Evolutionary conservation across 257 asterid species (phyloP), one percentile per base, ranked within the genome.

Genomic region (Nicotiana tomentosiformis): DNA sequence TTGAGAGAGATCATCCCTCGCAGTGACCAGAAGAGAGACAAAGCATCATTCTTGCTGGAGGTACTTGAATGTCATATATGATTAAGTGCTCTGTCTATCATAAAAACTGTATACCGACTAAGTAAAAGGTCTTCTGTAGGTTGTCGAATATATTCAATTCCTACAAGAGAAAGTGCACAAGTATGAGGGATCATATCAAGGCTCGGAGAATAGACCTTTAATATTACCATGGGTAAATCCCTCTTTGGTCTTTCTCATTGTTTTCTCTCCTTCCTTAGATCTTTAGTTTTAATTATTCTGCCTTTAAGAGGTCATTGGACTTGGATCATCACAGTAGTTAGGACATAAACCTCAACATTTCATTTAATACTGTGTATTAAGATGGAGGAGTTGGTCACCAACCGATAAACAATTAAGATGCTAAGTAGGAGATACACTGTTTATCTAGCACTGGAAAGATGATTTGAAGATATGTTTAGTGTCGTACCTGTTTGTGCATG

Each of bases 41-140:
- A 93, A 92, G 99, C 99, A 68, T 96, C 99, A 14, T 94, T 96
- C 86, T 90, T 96, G 81, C 83, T 94, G 78, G 99, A 96, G 98
- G 99, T 91, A 87, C 53, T 9, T 81, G 51, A 77, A 55, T 77
- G 46, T 82, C 82, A 4, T 76, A 3, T 51, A 10, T 26, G 46
- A 20, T 29, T 16, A 29, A 26, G 80, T 76, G 17, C 49, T 26
- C 64, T 51, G 17, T 76, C 30, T 76, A 26, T 15, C 46, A 51
- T 8, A 8, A 51, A 15, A 29, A 14, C 49, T 76, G 65, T 76
- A 29, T 9, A 15, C 26, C 5, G 10, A 29, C 4, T 29, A 76
- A 49, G 65, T 51, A 76, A 51, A 15, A 8, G 1, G 18, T 3
- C 62, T 10, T 84, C 39, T 83, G 69, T 94, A 96, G 99, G 99